These are phyloP conservation scores for Nitzschia palea DNA, from an alignment of 108 stramenopile genomes.

Conservation along the genomic window DNA sequence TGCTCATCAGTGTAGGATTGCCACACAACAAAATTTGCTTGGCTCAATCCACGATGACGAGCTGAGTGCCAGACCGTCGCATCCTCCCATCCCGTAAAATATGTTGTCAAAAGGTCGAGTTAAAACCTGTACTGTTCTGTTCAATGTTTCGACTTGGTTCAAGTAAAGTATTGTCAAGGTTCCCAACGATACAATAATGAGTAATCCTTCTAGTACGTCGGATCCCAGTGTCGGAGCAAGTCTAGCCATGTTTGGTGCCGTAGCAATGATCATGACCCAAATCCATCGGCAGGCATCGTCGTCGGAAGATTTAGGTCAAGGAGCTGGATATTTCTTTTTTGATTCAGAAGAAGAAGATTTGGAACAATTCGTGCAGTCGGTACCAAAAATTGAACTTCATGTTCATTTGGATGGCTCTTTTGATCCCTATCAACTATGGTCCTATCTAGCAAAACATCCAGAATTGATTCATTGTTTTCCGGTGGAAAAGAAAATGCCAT, in stretches of 20 bases:
- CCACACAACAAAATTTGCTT: no score
- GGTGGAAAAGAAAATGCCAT: slow-evolving; percentile 41
- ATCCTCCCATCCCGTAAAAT: no score
- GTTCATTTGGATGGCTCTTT: slow-evolving; percentile 75
- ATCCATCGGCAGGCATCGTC: slow-evolving; percentile 24
- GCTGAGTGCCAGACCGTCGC: no score
- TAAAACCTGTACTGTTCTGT: no score
- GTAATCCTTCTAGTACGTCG: neutral
- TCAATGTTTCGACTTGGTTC: no score
- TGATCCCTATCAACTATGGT: slow-evolving; percentile 44
- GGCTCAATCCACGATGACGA: no score
- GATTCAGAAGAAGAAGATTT: slow-evolving; percentile 20
- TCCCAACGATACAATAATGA: neutral
- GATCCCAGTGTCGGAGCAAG: neutral
- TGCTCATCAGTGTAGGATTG: no score
- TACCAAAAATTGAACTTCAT: slow-evolving; percentile 71
- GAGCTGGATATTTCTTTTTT: slow-evolving; percentile 2
- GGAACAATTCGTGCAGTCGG: slow-evolving; percentile 38
- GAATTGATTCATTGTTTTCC: slow-evolving; percentile 44
- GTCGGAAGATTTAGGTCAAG: slow-evolving; percentile 27
- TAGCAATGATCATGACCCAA: slow-evolving; percentile 15
- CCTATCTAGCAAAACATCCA: slow-evolving; percentile 33
- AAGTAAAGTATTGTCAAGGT: no score
- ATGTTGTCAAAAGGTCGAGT: no score
- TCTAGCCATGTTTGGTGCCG: slow-evolving; percentile 13